Conservation (phyloP, 2,329 filamentous ascomycete species). For the Sordariomycetes sp. region DNA sequence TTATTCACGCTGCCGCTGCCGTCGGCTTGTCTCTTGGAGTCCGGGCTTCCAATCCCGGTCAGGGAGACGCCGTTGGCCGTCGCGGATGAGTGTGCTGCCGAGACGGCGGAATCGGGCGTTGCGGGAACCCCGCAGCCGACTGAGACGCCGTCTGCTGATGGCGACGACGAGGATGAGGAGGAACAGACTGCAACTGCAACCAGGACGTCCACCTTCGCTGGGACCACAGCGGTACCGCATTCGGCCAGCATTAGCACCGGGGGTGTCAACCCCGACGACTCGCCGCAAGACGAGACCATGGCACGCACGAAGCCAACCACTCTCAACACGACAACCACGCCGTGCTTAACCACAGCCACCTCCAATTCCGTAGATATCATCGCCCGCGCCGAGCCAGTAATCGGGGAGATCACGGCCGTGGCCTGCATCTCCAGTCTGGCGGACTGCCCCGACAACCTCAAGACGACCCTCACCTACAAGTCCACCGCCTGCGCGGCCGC, state of each 20-base stretch:
- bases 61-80: background rate
- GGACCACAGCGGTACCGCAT: background rate
- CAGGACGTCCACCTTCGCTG: background rate
- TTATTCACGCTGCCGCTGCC: conserved; percentile 3
- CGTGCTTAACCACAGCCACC: background rate
- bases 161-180: background rate
- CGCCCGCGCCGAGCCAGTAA: background rate
- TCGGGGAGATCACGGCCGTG: background rate
- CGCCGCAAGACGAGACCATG: too few relatives aligned
- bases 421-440: background rate
- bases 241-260: background rate
- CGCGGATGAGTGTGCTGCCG: background rate
- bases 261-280: too few relatives aligned
- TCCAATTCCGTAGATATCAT: background rate
- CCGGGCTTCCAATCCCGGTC: background rate
- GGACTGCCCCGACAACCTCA: conserved; percentile 1
- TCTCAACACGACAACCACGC: background rate
- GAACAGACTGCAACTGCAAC: background rate
- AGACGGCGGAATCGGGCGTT: background rate
- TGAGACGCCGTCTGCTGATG: background rate
- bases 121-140: too few relatives aligned
- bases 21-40: background rate
- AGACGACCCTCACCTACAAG: conserved; percentile 2
- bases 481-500: background rate
- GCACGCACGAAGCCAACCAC: background rate